Evolutionary conservation across 306 rosid genomes (phyloP), one percentile per base, ranked within the genome.

Genomic region (Lotus japonicus): DNA sequence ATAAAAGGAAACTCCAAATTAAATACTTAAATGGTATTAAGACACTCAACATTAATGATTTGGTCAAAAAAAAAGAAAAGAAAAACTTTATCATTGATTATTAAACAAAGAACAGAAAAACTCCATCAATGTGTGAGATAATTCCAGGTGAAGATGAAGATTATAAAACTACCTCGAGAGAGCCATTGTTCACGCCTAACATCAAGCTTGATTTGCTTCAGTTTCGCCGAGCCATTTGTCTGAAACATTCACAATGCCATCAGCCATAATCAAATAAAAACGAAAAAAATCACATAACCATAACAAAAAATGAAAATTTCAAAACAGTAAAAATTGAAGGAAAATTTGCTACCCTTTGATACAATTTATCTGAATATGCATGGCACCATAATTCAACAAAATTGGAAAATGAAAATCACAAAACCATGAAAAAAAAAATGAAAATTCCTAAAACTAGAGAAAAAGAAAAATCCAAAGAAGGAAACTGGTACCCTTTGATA

Each of bases 141-240:
- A n/a, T 49, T 52, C 11, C 0, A 17, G 0, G 41, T 13, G 48
- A 51, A 48, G 59, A 35, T 45, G 63, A 28, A 74, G 50, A 70
- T 39, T 39, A 64, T 9, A 58, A 15, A 36, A 11, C 49, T 61
- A 86, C 91, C 86, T 76, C 80, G 79, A 63, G 88, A 83, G 67
- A 86, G 91, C 86, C 88, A 86, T 75, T 86, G 91, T 41, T 86
- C 86, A 2, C 86, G 88, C 66, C 88, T 78, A 81, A 83, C 91
- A 42, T 86, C 91, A 78, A 83, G 83, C 83, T 86, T 86, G 69
- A 80, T 79, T 78, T 81, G 91, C 83, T 83, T 86, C 88, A 86
- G 45, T 81, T 83, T 86, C 7, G 86, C 89, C 19, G 80, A 44
- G 72, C 86, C 66, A 70, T 81, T 83, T 17, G 77, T 57, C 90